Conservation (phyloP, 2,329 filamentous ascomycete genomes). For the Colletotrichum navitas region DNA sequence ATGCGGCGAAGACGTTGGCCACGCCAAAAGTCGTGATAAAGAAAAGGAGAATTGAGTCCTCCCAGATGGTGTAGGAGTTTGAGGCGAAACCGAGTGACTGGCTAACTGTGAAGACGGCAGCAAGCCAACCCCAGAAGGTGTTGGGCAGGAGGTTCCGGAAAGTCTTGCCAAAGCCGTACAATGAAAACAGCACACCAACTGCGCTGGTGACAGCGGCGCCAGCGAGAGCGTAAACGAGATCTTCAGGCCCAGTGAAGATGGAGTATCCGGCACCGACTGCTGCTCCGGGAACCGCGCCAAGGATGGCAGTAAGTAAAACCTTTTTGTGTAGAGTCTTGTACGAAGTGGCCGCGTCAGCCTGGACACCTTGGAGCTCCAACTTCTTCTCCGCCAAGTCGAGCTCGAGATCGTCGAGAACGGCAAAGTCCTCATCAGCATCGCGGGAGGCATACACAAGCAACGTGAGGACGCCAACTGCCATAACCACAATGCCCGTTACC, state of each 20-base stretch:
- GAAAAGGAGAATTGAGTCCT: constrained; percentile 93
- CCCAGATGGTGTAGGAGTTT: constrained; percentile 99
- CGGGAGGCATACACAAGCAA: constrained; percentile 80
- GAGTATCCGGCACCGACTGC: constrained; percentile 50
- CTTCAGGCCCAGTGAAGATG: constrained; percentile 53
- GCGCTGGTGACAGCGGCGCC: constrained; percentile 61
- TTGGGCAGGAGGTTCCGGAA: constrained; percentile 71
- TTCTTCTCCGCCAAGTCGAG: constrained; percentile 71
- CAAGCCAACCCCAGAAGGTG: constrained; percentile 91
- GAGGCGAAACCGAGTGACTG: constrained; percentile 96
- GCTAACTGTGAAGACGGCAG: constrained; percentile 82
- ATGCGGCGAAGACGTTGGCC: constrained; percentile 78
- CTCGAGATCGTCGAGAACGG: constrained; percentile 67
- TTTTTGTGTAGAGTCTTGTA: constrained; percentile 55
- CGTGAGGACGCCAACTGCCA: constrained; percentile 75
- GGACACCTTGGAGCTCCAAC: constrained; percentile 62
- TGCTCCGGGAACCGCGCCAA: constrained; percentile 52
- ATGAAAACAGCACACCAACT: constrained; percentile 54
- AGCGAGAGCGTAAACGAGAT: constrained; percentile 50
- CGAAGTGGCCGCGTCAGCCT: constrained; percentile 47
- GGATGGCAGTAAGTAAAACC: constrained; percentile 53
- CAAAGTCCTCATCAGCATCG: constrained; percentile 67
- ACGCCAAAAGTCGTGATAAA: constrained; percentile 91
- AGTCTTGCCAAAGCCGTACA: constrained; percentile 59
- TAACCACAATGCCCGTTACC: constrained; percentile 80